These are phyloP conservation scores for Sporobolomyces pararoseus DNA, from an alignment of 768 basidiomycete genomes.

Conservation along the genomic window DNA sequence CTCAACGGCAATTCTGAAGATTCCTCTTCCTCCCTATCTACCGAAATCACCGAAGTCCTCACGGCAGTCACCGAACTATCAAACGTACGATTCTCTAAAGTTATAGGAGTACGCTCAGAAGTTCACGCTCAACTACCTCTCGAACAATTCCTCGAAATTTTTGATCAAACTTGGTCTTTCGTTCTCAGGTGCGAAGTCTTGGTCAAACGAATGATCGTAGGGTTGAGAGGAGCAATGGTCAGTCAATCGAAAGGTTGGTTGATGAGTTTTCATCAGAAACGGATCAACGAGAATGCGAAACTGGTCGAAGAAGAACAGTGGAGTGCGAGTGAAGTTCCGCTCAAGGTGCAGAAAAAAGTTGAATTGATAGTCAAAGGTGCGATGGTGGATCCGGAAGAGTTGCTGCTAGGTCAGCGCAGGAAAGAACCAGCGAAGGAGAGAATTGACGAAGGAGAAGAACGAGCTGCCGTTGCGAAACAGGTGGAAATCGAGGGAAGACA, in stretches of 20 bases:
- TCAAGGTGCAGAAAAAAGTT: conserved; percentile 64
- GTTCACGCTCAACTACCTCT: conserved; percentile 71
- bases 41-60: conserved; percentile 71
- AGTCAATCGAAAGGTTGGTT: conserved; percentile 86
- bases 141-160: conserved; percentile 70
- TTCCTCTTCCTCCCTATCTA: conserved; percentile 47
- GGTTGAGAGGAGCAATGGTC: conserved; percentile 77
- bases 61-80: conserved; percentile 77
- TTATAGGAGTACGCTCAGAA: conserved; percentile 71
- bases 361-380: conserved; percentile 75
- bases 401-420: conserved; percentile 52
- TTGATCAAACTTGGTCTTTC: conserved; percentile 82
- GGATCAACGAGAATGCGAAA: conserved; percentile 75
- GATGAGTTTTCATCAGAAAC: conserved; percentile 74
- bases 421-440: background rate
- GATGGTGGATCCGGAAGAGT: conserved; percentile 63
- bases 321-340: conserved; percentile 72
- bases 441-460: conserved; percentile 53
- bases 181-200: conserved; percentile 82
- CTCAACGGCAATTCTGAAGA: conserved; percentile 19
- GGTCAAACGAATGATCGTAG: conserved; percentile 85
- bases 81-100: conserved; percentile 73
- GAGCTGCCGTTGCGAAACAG: conserved; percentile 50
- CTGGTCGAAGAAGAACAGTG: conserved; percentile 94
- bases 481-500: conserved; percentile 67